Conservation (phyloP, 2,329 filamentous ascomycete genomes). For the Sporothrix protearum region DNA sequence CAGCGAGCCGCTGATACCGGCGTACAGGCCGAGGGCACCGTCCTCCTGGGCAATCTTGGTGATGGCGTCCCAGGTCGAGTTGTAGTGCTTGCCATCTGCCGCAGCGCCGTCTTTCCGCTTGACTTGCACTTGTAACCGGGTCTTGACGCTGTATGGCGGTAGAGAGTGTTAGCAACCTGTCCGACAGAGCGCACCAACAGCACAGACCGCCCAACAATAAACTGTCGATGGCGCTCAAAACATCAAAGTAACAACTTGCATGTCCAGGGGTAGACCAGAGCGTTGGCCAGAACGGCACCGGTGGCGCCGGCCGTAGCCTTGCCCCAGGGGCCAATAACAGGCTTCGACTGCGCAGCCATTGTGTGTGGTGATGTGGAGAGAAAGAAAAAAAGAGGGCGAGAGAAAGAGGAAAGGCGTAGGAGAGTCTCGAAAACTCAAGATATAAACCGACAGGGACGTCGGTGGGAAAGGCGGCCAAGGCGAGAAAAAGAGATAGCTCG, state of each 20-base stretch:
- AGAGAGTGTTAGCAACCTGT: conserved; percentile 21
- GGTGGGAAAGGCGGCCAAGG: background rate
- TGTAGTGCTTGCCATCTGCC: conserved; percentile 66
- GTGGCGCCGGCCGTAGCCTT: conserved; percentile 87
- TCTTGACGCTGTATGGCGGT: conserved; percentile 72
- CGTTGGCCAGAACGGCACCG: conserved; percentile 91
- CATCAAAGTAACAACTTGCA: conserved; percentile 55
- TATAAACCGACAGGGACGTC: background rate
- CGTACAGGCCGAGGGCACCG: conserved; percentile 77
- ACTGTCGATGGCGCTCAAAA: background rate
- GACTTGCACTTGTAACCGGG: conserved; percentile 89
- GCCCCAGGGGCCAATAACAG: conserved; percentile 83
- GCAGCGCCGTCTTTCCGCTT: conserved; percentile 54
- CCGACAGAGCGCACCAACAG: background rate
- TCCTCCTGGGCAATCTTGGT: conserved; percentile 77
- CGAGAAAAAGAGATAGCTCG: conserved; percentile 5
- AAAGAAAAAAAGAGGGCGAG: background rate
- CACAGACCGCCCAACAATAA: background rate
- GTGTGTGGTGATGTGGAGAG: background rate
- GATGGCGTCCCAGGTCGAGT: conserved; percentile 83
- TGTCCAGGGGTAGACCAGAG: conserved; percentile 91
- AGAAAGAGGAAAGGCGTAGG: background rate
- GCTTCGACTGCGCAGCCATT: conserved; percentile 59
- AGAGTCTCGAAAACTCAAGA: background rate
- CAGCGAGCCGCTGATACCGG: conserved; percentile 80